Conservation (phyloP, 441 rosid species). For the Jatropha multifida region DNA sequence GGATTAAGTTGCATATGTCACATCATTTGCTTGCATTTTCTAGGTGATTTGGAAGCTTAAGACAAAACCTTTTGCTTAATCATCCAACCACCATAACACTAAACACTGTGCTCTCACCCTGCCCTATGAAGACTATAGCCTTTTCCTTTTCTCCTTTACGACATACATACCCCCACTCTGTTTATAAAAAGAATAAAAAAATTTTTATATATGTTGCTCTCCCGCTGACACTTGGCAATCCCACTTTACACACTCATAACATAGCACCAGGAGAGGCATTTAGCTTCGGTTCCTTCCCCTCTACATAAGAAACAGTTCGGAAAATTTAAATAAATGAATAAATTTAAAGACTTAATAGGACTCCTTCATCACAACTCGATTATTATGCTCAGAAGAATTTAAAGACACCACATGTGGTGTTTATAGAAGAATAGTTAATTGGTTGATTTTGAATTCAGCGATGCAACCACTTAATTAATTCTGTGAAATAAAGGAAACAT, state of each 20-base stretch:
- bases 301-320: conserved; percentile 15
- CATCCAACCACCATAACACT: neutral
- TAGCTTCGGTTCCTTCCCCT: conserved; percentile 17
- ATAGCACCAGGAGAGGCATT: too few relatives aligned
- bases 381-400: neutral
- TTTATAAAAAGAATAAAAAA: neutral
- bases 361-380: neutral
- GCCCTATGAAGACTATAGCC: neutral
- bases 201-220: neutral
- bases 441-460: too few relatives aligned
- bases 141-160: neutral
- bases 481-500: too few relatives aligned
- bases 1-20: conserved; percentile 20
- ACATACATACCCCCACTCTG: too few relatives aligned
- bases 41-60: neutral
- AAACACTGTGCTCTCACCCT: too few relatives aligned
- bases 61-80: conserved; percentile 10
- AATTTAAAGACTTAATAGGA: neutral
- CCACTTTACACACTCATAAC: neutral
- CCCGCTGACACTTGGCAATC: neutral
- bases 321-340: neutral
- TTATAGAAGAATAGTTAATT: neutral
- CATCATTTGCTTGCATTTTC: conserved; percentile 6
- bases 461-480: neutral
- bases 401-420: neutral